Base-by-base conservation (phyloP, 2,329 filamentous ascomycete species). In the Tolypocladium pustulatum region DNA sequence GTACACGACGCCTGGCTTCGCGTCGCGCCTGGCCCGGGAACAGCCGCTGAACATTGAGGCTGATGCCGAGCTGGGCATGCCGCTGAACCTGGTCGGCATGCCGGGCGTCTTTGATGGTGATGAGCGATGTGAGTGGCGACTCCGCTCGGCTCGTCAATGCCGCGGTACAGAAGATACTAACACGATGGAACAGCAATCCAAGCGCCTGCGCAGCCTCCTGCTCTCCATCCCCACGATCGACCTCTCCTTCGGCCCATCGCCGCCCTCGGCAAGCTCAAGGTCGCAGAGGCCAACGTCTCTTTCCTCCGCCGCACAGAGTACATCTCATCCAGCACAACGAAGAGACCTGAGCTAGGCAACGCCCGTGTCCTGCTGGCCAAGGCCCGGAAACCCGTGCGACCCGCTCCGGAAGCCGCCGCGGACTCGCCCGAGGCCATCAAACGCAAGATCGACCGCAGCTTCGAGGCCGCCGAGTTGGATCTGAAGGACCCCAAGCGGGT, bases 51-150 rank as follows among this genome's bases (percentile, higher is more conserved):
- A 97, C 70, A 94, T 99, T 61, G 94, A 99, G 75, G 91, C 91
- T 36, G 94, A 99, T 82, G 94, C 92, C 10, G 94, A 99, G 78
- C 83, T 97, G 66, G 94, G 94, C 59, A 97, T 99, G 94, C 91
- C 92, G 60, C 85, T 99, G 70, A 93, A 97, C 72, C 77, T 99
- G 65, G 89, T 97, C 59, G 94, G 94, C 68, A 90, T 97, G 77
- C 93, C 93, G 8, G 91, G 92, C 36, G 87, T 97, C 59, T 97
- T 97, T 69, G 87, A 97, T 68, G 93, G 92, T 60, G 91, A 97
- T 72, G 93, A 97, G 78, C 88, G 88, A 75, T 91, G 92, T 97
- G 80, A 72, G 69, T 65, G 40, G 46, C n/a, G 52, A 8, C 40
- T 22, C 8, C 10, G 10, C 1, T n/a, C 10, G 20, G 17, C 49